A percentile compares a stretch with the other conserved stretches of the same genome.
phyloP scores from a whole-genome alignment of 768 basidiomycete genomes.

The Leccinum uliginosum region DNA sequence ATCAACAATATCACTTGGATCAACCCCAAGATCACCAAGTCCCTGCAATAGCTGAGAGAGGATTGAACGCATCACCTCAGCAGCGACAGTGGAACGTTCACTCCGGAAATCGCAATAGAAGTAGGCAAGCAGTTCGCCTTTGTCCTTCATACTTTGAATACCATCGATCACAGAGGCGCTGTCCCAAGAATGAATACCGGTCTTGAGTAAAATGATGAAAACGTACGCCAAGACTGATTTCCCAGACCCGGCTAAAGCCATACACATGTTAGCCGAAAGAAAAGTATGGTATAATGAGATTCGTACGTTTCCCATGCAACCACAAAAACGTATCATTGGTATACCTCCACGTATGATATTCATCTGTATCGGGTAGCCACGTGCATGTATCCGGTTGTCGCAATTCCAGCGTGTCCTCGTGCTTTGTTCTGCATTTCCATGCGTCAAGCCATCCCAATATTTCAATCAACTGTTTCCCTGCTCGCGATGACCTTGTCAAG shows the following conservation, averaged over 20 bases:
- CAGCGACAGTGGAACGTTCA: neutral
- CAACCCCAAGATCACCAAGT: neutral
- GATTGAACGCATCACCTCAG: neutral
- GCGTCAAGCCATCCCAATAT: neutral
- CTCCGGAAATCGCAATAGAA: neutral
- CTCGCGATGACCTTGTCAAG: constrained; percentile 14
- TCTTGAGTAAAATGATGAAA: neutral
- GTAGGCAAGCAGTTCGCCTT: neutral
- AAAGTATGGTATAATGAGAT: neutral
- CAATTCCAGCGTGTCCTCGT: neutral
- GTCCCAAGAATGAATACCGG: neutral
- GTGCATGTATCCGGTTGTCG: neutral
- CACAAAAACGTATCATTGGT: neutral
- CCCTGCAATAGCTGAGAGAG: neutral
- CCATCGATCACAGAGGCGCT: neutral
- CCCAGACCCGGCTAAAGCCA: neutral
- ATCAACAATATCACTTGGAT: neutral
- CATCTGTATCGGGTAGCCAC: neutral
- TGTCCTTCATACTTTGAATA: neutral
- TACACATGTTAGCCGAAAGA: neutral
- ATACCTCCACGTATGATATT: neutral
- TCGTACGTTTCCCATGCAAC: neutral
- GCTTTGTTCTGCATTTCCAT: neutral
- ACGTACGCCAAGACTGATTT: neutral
- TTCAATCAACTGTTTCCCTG: too few species aligned